Evolutionary conservation across 768 basidiomycete species (phyloP).

Genomic region (Amanita phalloides): DNA sequence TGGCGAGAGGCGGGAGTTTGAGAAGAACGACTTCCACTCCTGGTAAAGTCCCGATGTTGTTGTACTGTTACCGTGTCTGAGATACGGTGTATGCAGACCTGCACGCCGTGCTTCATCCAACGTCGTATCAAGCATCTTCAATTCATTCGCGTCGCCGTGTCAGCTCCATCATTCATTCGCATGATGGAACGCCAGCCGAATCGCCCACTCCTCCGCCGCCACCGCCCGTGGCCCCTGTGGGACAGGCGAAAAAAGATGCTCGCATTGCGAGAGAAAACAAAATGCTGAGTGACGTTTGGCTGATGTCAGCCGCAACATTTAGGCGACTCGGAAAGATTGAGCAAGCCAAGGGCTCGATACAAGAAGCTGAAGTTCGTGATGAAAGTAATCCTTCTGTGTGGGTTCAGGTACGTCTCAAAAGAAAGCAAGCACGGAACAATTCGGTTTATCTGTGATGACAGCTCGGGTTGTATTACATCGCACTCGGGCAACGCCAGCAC

Average conservation of each 20-base stretch:
- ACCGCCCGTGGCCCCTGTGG: conserved; percentile 20
- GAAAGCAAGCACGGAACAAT: background rate
- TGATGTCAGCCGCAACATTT: conserved; percentile 92
- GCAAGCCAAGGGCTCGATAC: conserved; percentile 82
- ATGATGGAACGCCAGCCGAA: conserved; percentile 24
- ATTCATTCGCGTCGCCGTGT: conserved; percentile 71
- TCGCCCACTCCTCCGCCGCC: conserved; percentile 34
- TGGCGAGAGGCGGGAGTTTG: conserved; percentile 42
- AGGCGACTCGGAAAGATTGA: conserved; percentile 82
- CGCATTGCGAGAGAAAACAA: conserved; percentile 48
- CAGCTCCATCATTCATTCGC: conserved; percentile 33
- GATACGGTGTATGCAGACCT: conserved; percentile 37
- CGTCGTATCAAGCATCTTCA: conserved; percentile 63
- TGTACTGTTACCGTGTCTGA: background rate
- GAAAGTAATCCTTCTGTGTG: conserved; percentile 84
- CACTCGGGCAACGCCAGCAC: conserved; percentile 42
- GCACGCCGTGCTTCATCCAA: conserved; percentile 49
- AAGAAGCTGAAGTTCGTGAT: conserved; percentile 88
- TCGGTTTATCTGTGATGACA: conserved; percentile 16
- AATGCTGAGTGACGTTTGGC: conserved; percentile 80
- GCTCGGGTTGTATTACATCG: conserved; percentile 68
- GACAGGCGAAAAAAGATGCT: conserved; percentile 25
- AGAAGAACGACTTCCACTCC: conserved; percentile 60
- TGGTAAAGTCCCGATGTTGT: conserved; percentile 28
- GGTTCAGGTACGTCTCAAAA: conserved; percentile 64